Base-by-base conservation (phyloP, 2,329 filamentous ascomycete species). In the Zymoseptoria ardabiliae region DNA sequence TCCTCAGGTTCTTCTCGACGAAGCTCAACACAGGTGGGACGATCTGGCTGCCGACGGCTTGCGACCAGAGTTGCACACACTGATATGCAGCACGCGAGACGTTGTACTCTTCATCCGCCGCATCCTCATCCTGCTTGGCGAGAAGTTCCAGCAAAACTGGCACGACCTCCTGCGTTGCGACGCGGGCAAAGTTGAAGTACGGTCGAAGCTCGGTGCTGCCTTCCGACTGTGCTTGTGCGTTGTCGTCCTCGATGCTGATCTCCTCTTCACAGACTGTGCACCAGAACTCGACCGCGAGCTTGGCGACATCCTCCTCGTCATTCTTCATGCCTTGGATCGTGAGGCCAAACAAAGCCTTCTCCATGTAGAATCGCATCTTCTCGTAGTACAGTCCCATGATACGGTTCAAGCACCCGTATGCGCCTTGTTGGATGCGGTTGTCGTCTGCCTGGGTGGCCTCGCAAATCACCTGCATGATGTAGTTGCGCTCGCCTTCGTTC, bases 361-460 rank as follows among this genome's bases (percentile, higher is more conserved):
- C 94, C 94, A 99, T 99, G 81, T 99, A 99, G 78, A 97, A 99
- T 71, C 92, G 88, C 94, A 99, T 99, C 80, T 97, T 95, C 71
- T 99, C 94, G 76, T 99, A 99, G 82, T 99, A 99, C 64, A 97
- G 84, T 62, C 84, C 90, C 94, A 99, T 99, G 76, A 99, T 97
- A 71, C 94, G 87, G 83, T 99, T 99, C 68, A 99, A 80, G 75
- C 94, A 97, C 69, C 94, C 94, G 74, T 97, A 99, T 50, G 94
- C 90, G 62, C 91, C 92, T 74, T 96, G 91, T 77, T 97, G 92
- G 75, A 99, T 95, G 72, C 91, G 85, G 60, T 84, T 85, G 75
- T 99, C 94, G 1, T 89, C 82, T 68, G 93, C 91, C 79, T 99
- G 94, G 58, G 94, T 99, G 69, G 94, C 94, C 81, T 99, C 94